phyloP scores from a whole-genome alignment of 1,284 basidiomycete genomes.

The Peniophora sp. region DNA sequence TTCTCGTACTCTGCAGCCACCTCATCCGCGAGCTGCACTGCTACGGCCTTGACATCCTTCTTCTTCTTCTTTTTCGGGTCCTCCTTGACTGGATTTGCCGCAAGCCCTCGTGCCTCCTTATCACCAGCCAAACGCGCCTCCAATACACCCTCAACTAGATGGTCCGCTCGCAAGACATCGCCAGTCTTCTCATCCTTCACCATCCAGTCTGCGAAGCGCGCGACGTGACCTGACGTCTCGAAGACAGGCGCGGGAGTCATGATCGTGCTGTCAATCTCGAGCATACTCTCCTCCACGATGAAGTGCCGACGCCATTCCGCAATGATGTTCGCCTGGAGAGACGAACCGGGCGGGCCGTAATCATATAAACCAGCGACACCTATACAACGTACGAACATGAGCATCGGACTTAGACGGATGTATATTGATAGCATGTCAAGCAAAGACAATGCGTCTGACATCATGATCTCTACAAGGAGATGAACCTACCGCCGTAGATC shows the following conservation, averaged over 20 bases:
- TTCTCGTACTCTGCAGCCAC: slow-evolving; percentile 75
- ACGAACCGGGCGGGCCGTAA: slow-evolving; percentile 92
- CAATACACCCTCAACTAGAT: slow-evolving; percentile 90
- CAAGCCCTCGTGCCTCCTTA: slow-evolving; percentile 81
- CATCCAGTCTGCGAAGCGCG: slow-evolving; percentile 99
- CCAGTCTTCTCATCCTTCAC: slow-evolving; percentile 92
- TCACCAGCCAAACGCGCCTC: slow-evolving; percentile 88
- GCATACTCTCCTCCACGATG: slow-evolving; percentile 98
- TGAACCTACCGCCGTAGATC: slow-evolving; percentile 84
- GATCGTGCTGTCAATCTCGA: slow-evolving; percentile 96
- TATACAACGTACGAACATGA: slow-evolving; percentile 20
- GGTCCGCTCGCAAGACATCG: slow-evolving; percentile 96
- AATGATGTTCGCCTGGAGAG: slow-evolving; percentile 96
- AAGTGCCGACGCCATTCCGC: slow-evolving; percentile 97
- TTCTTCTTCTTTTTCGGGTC: slow-evolving; percentile 80
- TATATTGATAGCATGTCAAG: too few relatives aligned
- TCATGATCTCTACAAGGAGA: neutral
- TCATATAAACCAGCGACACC: slow-evolving; percentile 95
- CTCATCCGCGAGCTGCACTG: slow-evolving; percentile 74
- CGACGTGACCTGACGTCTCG: slow-evolving; percentile 97
- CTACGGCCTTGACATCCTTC: slow-evolving; percentile 71
- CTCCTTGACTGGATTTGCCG: slow-evolving; percentile 38
- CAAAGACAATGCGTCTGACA: neutral
- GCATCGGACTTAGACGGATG: neutral
- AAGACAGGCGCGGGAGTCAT: slow-evolving; percentile 96